A percentile compares a stretch with the other conserved stretches of the same genome.
phyloP scores from a whole-genome alignment of 225 moss, liverwort and hornwort species.

The Rhytidiadelphus loreus region DNA sequence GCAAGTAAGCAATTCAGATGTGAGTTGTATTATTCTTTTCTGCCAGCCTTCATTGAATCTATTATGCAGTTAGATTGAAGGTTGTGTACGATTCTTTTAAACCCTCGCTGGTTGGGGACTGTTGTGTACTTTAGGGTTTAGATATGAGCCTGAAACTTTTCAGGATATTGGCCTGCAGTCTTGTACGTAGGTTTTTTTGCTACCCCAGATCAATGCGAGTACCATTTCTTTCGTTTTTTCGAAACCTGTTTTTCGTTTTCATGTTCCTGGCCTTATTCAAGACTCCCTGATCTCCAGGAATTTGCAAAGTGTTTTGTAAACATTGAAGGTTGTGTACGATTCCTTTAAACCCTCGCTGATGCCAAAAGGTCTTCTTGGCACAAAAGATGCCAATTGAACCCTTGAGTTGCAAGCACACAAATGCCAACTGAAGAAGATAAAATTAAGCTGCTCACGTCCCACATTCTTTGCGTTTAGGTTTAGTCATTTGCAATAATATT shows the following conservation, averaged over 20 bases:
- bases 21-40: not conserved
- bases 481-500: no score
- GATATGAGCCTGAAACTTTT: not conserved
- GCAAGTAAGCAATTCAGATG: not conserved
- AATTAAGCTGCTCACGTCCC: no score
- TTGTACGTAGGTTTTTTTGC: not conserved
- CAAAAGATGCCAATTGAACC: no score
- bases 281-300: not conserved
- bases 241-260: not conserved
- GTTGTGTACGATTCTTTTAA: no score
- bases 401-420: no score
- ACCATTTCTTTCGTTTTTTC: not conserved
- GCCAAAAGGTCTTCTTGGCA: no score
- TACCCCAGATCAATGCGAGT: not conserved
- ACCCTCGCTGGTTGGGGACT: not conserved
- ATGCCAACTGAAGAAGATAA: no score
- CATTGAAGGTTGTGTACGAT: not conserved
- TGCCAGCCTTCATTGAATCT: not conserved
- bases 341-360: no score
- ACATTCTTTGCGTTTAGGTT: no score
- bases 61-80: not conserved
- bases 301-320: not conserved
- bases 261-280: not conserved
- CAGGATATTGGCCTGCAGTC: not conserved
- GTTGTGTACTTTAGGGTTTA: not conserved